A percentile compares a stretch with the other conserved stretches of the same genome.
Evolutionary conservation across 2,329 filamentous ascomycete genomes (phyloP).

Genomic region (Calonectria hongkongensis): DNA sequence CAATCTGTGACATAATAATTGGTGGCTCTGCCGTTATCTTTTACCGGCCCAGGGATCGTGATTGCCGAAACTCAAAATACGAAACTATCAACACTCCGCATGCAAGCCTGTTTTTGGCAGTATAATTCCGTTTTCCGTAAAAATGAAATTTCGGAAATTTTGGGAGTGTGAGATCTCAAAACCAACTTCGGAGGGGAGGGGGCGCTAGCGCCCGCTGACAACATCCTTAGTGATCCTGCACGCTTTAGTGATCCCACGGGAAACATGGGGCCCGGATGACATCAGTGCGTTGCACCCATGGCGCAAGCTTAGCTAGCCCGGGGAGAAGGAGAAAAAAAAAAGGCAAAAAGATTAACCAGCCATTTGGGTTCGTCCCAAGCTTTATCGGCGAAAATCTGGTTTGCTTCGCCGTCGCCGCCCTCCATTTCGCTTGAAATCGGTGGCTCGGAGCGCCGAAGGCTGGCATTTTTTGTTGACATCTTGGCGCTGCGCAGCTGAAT

Average conservation of each 20-base stretch:
- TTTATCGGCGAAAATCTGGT: neutral
- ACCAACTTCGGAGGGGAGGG: neutral
- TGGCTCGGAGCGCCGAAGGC: conserved; percentile 2
- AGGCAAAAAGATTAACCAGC: neutral
- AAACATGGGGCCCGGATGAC: conserved; percentile 6
- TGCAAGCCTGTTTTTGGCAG: neutral
- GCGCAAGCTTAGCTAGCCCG: neutral
- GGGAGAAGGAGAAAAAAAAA: neutral
- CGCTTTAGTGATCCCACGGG: neutral
- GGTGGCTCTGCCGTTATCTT: neutral
- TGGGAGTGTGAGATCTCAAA: neutral
- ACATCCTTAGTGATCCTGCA: neutral
- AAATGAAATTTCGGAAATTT: neutral
- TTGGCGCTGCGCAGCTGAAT: neutral
- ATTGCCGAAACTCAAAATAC: conserved; percentile 5
- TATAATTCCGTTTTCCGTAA: neutral
- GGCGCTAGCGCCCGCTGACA: conserved; percentile 7
- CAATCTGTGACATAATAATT: neutral
- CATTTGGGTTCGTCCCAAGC: neutral
- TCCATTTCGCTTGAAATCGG: neutral
- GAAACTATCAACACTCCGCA: neutral
- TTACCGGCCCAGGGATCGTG: neutral
- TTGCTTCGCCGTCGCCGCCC: neutral
- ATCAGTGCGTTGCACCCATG: neutral
- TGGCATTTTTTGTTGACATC: conserved; percentile 8